A percentile compares a stretch with the other conserved stretches of the same genome.
Evolutionary conservation across 148 eudicot genomes (phyloP).

Genomic region (Dianthus caryophyllus): DNA sequence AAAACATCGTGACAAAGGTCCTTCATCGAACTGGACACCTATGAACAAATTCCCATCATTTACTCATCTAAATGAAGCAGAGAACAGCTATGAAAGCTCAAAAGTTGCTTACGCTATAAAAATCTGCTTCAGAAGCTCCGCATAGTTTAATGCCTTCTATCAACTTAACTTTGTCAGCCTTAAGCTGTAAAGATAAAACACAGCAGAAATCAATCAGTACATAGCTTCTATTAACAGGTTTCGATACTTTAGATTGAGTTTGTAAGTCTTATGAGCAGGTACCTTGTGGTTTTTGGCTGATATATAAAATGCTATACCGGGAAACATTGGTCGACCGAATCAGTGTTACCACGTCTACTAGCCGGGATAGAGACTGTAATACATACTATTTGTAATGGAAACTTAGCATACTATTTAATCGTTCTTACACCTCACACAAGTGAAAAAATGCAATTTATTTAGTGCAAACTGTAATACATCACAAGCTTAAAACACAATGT

Average conservation of each 20-base stretch:
- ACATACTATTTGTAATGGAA: constrained; percentile 76
- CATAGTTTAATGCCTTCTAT: constrained; percentile 87
- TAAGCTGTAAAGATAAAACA: constrained; percentile 54
- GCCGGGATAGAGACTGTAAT: constrained; percentile 67
- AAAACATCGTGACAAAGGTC: constrained; percentile 81
- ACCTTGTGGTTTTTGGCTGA: constrained; percentile 93
- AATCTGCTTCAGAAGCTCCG: constrained; percentile 86
- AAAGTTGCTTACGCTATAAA: constrained; percentile 56
- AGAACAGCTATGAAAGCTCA: not conserved
- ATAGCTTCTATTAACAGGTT: not conserved
- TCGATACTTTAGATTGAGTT: not conserved
- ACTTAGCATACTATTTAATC: constrained; percentile 13
- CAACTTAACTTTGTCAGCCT: constrained; percentile 78
- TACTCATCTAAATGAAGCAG: not conserved
- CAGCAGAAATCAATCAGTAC: not conserved
- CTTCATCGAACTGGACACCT: constrained; percentile 89
- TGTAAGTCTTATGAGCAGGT: not conserved
- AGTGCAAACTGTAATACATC: too few species aligned
- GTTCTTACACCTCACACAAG: constrained; percentile 7
- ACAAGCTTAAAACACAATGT: too few species aligned
- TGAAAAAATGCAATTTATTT: not conserved
- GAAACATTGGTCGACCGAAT: constrained; percentile 82
- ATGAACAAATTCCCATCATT: constrained; percentile 14
- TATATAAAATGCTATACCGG: constrained; percentile 86
- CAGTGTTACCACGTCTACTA: constrained; percentile 66